Percentiles rank a stretch among this genome's conserved stretches.
phyloP scores from a whole-genome alignment of 768 basidiomycete species.

The Hygrocybe punicea region DNA sequence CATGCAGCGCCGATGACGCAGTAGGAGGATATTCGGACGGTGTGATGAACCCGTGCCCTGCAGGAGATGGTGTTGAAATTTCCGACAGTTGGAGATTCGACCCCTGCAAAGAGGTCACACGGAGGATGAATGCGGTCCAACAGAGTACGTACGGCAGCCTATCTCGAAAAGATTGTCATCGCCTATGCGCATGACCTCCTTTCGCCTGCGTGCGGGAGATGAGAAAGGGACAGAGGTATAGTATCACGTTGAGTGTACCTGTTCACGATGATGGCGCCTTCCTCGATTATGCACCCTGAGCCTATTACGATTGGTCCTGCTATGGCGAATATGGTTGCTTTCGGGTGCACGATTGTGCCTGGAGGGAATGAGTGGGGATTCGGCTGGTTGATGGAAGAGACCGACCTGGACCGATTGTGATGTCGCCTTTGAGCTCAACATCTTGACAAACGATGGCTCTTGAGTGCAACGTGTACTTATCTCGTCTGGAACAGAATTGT shows the following conservation, averaged over 20 bases:
- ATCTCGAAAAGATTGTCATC: slow-evolving; percentile 94
- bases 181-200: slow-evolving; percentile 89
- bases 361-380: not conserved
- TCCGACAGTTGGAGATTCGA: slow-evolving; percentile 84
- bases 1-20: slow-evolving; percentile 83
- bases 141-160: slow-evolving; percentile 68
- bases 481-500: slow-evolving; percentile 50
- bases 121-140: not conserved
- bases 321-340: slow-evolving; percentile 89
- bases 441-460: slow-evolving; percentile 90
- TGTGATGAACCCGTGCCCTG: slow-evolving; percentile 77
- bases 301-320: slow-evolving; percentile 91
- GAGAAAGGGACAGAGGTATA: too few relatives aligned
- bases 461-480: slow-evolving; percentile 87
- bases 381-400: not conserved
- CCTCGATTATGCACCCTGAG: slow-evolving; percentile 85
- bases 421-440: slow-evolving; percentile 90
- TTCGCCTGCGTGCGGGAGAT: slow-evolving; percentile 43
- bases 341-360: slow-evolving; percentile 90
- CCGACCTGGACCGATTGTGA: slow-evolving; percentile 82
- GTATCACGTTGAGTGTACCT: too few relatives aligned
- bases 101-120: slow-evolving; percentile 47
- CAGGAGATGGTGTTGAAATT: slow-evolving; percentile 84
- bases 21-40: slow-evolving; percentile 70
- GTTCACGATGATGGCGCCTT: slow-evolving; percentile 69